Evolutionary conservation across 106 monocot genomes (phyloP), one percentile per base, ranked within the genome.

Genomic region (Triglochin maritima): DNA sequence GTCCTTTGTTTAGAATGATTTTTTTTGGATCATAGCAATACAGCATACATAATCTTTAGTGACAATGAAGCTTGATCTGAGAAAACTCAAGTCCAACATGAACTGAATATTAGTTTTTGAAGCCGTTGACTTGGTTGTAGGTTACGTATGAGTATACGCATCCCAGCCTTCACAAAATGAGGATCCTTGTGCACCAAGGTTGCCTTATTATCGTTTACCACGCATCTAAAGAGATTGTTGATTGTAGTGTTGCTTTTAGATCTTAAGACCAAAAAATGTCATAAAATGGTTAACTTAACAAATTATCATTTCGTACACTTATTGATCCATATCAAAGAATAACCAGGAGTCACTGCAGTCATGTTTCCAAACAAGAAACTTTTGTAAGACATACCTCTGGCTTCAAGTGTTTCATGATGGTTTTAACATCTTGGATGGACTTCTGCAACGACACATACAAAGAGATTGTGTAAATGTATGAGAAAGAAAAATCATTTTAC

Each of bases 341-440:
- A 17, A 17, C 41, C 60, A 60, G 8, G 3, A 17, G 9, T 44
- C 17, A 14, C 9, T 46, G 5, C 9, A 46, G 50, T 29, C 29
- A 29, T 29, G 9, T 52, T 52, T 45, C 6, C 49, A 5, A 56
- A 56, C 6, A 45, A 56, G 44, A 56, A 44, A 8, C 29, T 29
- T 29, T 29, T 29, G 29, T 29, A 29, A 29, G 29, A 29, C 29
- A 45, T 70, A 70, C 70, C 70, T 70, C 59, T 6, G 70, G 70
- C 45, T 70, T 70, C 13, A 70, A 46, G 47, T 59, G 54, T 59
- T 60, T 59, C 6, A 70, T 59, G 57, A 60, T 16, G 14, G 7
- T 29, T 44, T 70, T 59, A 59, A 48, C 41, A 46, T 41, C 70
- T 59, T 60, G 59, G 14, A 15, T 11, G 49, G 70, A 47, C 9